These are phyloP conservation scores for Suillus hirtellus DNA, from an alignment of 768 basidiomycete species.

Conservation along the genomic window DNA sequence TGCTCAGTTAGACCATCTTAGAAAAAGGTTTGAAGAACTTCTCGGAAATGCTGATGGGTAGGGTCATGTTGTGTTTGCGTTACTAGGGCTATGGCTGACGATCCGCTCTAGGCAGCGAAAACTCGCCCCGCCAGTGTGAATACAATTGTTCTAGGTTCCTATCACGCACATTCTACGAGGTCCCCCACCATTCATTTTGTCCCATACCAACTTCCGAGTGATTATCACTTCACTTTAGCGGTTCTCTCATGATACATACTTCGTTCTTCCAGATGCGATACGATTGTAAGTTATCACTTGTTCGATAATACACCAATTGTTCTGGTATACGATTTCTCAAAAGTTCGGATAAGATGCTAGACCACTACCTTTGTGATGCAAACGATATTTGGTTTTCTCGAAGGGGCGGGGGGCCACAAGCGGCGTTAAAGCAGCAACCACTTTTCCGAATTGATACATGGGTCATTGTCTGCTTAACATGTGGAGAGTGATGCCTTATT, in stretches of 20 bases:
- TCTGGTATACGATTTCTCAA: background rate
- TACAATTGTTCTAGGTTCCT: background rate
- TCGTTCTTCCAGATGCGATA: background rate
- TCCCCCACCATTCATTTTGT: background rate
- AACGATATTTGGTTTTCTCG: background rate
- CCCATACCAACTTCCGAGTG: background rate
- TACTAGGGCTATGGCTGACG: background rate
- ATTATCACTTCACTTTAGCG: background rate
- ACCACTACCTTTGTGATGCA: background rate
- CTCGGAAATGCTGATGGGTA: constrained; percentile 29
- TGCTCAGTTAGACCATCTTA: constrained; percentile 11
- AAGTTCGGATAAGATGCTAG: background rate
- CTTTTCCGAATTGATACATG: background rate
- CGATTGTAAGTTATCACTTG: background rate
- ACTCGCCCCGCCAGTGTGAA: constrained; percentile 19
- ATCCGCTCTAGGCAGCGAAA: constrained; percentile 21
- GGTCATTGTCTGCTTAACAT: background rate
- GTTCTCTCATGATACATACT: background rate
- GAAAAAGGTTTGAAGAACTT: constrained; percentile 31
- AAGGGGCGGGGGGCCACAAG: background rate
- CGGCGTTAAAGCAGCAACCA: background rate
- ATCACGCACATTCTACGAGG: background rate
- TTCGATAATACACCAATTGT: background rate
- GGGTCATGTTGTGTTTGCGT: background rate
- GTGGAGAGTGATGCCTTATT: background rate